Base-by-base conservation (phyloP, 2,329 filamentous ascomycete genomes). In the Curvularia eragrostidis region DNA sequence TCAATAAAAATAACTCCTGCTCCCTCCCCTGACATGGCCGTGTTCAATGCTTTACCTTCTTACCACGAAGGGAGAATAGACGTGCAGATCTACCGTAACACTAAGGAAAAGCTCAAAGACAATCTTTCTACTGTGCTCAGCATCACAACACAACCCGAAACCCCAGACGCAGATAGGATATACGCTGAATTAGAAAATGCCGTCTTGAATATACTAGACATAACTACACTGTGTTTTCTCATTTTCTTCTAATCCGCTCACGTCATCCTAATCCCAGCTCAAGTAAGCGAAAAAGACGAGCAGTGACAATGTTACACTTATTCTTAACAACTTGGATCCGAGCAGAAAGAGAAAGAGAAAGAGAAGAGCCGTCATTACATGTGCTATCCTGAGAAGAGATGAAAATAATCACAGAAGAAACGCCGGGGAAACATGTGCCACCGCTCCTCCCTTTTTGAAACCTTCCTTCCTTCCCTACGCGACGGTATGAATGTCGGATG, bases 91-190 rank as follows among this genome's bases (percentile, higher is more conserved):
- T 7, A 24, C 21, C 39, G 15, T 42, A n/a, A n/a, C n/a, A n/a
- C n/a, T n/a, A 42, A 42, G 23, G 12, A 15, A 47, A 59, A 59
- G 46, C 52, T 61, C 43, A 51, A 58, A n/a, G 4, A 36, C 6
- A 7, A 6, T 36, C 30, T 34, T 15, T 4, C 30, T 15, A 34
- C 30, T 13, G 12, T 34, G 10, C 30, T 15, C 12, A 5, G 15
- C 30, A 34, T 34, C 30, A 34, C 13, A 4, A 15, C 30, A 34
- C 30, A 30, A 30, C 30, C 4, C 15, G 30, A 34, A 34, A 26
- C 24, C 30, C 30, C 10, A 34, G 2, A 5, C 30, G 3, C 6
- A n/a, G 32, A 36, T n/a, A 3, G n/a, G 3, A 7, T n/a, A 36
- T 6, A n/a, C 7, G 2, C 13, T 7, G 5, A 1, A 36, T 6